Evolutionary conservation across 805 yeast species (phyloP).

Genomic region (Teunomyces kruisii): DNA sequence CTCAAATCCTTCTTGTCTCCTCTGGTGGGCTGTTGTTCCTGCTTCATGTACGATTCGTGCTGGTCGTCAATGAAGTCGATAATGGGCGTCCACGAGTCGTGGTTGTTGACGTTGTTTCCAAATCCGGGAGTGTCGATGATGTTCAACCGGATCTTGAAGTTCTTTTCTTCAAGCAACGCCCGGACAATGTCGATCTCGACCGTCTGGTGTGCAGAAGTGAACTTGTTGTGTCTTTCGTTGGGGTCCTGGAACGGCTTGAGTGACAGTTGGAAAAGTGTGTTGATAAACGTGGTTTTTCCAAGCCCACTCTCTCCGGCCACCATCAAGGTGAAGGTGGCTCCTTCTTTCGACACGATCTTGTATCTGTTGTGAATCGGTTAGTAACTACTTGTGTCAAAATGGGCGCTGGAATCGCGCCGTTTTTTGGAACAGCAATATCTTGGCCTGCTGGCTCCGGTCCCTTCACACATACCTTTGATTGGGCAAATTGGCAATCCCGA

Average conservation of each 20-base stretch:
- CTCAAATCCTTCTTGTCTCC: slow-evolving; percentile 67
- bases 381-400: no score
- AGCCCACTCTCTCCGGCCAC: slow-evolving; percentile 90
- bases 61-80: slow-evolving; percentile 90
- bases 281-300: slow-evolving; percentile 89
- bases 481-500: slow-evolving; percentile 72
- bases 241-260: slow-evolving; percentile 60
- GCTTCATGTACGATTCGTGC: slow-evolving; percentile 84
- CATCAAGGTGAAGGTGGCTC: slow-evolving; percentile 78
- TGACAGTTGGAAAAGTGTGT: slow-evolving; percentile 77
- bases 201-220: slow-evolving; percentile 56
- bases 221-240: slow-evolving; percentile 57
- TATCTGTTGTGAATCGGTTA: slow-evolving; percentile 40
- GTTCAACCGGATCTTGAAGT: slow-evolving; percentile 72
- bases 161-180: slow-evolving; percentile 82
- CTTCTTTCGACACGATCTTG: slow-evolving; percentile 71
- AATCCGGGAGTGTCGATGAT: slow-evolving; percentile 92
- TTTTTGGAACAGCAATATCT: no score
- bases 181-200: slow-evolving; percentile 77
- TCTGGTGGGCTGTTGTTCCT: slow-evolving; percentile 89
- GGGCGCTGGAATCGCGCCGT: no score
- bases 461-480: slow-evolving; percentile 57
- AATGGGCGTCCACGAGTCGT: slow-evolving; percentile 82
- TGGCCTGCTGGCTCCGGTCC: not conserved
- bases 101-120: slow-evolving; percentile 87